phyloP scores from a whole-genome alignment of 495 filamentous ascomycete genomes.

The Aspergillus conjunctus region DNA sequence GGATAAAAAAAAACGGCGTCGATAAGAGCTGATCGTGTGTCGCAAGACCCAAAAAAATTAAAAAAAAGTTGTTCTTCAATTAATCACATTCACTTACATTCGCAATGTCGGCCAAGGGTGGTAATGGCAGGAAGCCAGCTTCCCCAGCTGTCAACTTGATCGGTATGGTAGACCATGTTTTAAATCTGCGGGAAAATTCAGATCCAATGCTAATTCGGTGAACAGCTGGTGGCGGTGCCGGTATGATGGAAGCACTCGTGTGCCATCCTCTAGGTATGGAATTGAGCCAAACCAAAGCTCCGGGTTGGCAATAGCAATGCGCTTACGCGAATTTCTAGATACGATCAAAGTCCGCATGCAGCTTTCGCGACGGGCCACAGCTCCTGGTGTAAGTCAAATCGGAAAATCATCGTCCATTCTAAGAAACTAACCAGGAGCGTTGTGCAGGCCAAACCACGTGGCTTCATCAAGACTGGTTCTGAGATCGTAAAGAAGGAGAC shows the following conservation, averaged over 20 bases:
- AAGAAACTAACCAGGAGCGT: conserved; percentile 25
- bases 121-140: conserved; percentile 74
- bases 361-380: conserved; percentile 80
- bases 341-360: conserved; percentile 99
- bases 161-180: conserved; percentile 53
- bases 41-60: conserved; percentile 10
- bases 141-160: conserved; percentile 92
- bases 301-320: background rate
- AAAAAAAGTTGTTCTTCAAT: conserved; percentile 12
- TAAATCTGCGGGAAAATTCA: background rate
- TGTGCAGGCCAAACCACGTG: conserved; percentile 69
- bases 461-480: conserved; percentile 82
- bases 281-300: conserved; percentile 4
- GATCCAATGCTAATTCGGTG: conserved; percentile 17
- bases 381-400: conserved; percentile 67
- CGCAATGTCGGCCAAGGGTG: conserved; percentile 68
- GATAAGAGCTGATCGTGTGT: background rate
- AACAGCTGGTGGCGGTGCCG: conserved; percentile 92
- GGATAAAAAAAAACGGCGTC: background rate
- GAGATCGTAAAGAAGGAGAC: conserved; percentile 91
- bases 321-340: conserved; percentile 53
- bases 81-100: conserved; percentile 20
- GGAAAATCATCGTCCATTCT: background rate
- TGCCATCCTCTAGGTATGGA: conserved; percentile 90
- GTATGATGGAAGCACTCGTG: conserved; percentile 98